A percentile compares a stretch with the other conserved stretches of the same genome.
Conservation (phyloP, 345 rosid species). For the Salix arbutifolia region DNA sequence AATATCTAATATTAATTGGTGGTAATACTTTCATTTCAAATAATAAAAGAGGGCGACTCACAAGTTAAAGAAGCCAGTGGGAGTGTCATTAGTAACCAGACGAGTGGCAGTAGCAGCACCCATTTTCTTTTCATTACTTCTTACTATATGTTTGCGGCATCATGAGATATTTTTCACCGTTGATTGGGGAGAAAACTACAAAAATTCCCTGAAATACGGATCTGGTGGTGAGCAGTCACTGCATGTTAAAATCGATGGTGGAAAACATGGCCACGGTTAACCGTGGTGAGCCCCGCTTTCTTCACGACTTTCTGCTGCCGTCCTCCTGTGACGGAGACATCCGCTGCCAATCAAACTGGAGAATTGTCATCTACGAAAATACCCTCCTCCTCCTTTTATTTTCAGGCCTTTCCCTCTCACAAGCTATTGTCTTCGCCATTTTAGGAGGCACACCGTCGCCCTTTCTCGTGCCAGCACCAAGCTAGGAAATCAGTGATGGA, state of each 20-base stretch:
- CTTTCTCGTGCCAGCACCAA: not conserved
- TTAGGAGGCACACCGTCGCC: not conserved
- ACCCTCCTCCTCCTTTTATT: constrained; percentile 6
- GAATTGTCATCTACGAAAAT: constrained; percentile 10
- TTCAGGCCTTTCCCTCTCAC: not conserved
- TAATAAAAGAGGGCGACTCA: too few species aligned
- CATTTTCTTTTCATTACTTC: too few species aligned
- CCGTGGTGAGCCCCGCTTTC: not conserved
- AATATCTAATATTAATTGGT: not conserved
- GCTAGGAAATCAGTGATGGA: not conserved
- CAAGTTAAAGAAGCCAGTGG: too few species aligned
- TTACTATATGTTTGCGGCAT: not conserved
- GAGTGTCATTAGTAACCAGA: too few species aligned
- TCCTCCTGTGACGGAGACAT: constrained; percentile 25
- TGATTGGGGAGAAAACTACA: constrained; percentile 16
- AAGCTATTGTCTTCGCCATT: not conserved
- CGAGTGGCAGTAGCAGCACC: too few species aligned
- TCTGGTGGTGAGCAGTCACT: constrained; percentile 21
- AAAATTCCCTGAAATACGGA: constrained; percentile 32
- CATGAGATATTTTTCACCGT: constrained; percentile 14
- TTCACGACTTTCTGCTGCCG: constrained; percentile 16
- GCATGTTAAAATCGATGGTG: constrained; percentile 11
- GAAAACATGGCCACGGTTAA: constrained; percentile 41
- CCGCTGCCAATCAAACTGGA: constrained; percentile 15
- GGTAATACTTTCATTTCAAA: not conserved